These are phyloP conservation scores for Aphanomyces invadans DNA, from an alignment of 352 stramenopile species.

Conservation along the genomic window DNA sequence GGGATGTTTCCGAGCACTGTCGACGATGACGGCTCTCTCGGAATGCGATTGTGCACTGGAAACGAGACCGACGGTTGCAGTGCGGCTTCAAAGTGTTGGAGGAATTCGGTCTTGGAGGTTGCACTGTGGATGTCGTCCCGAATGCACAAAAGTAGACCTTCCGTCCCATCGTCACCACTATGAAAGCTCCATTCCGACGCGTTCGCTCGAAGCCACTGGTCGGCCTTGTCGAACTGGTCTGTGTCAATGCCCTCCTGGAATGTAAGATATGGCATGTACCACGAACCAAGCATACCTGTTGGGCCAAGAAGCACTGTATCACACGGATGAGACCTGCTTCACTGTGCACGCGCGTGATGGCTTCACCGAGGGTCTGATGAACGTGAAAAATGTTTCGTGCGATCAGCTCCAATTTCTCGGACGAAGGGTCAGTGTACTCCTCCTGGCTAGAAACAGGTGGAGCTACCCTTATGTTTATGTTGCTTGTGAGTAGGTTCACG, in stretches of 20 bases:
- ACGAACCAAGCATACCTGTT: neutral
- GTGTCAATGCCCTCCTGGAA: neutral
- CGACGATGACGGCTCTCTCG: neutral
- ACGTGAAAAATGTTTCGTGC: slow-evolving; percentile 17
- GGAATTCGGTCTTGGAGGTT: slow-evolving; percentile 11
- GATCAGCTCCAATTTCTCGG: neutral
- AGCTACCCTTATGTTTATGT: neutral
- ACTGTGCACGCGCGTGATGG: slow-evolving; percentile 1
- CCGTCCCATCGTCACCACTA: neutral
- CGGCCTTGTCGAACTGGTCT: neutral
- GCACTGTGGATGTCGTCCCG: slow-evolving; percentile 20
- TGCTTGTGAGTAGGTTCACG: neutral
- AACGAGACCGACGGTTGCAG: slow-evolving; percentile 8
- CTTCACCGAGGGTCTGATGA: neutral
- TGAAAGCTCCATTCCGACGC: neutral
- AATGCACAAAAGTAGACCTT: slow-evolving; percentile 17
- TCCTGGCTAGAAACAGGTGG: neutral
- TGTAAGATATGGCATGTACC: neutral
- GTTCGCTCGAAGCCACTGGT: slow-evolving; percentile 5
- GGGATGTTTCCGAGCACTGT: neutral
- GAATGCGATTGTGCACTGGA: neutral
- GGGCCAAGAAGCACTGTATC: slow-evolving; percentile 15
- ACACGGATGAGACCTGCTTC: slow-evolving; percentile 16
- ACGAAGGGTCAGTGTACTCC: neutral
- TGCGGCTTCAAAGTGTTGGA: slow-evolving; percentile 9